Base-by-base conservation (phyloP, 2,329 filamentous ascomycete species). In the Cadophora gregata region DNA sequence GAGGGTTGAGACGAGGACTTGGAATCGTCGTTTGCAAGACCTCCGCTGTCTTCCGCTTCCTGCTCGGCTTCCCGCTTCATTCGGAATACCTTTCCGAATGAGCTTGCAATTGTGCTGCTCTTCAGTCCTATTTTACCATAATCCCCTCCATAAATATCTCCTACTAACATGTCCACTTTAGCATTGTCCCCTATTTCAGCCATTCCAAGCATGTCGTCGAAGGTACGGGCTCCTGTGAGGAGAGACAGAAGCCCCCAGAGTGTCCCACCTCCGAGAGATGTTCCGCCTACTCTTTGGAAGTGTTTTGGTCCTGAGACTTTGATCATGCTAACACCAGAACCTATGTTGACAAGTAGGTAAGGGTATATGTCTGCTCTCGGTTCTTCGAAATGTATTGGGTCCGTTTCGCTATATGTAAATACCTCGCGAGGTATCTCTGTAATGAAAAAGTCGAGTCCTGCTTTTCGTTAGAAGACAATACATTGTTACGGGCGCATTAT, bases 381-480 rank as follows among this genome's bases (percentile, higher is more conserved):
- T 68, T 90, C 87, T 71, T 90, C 88, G 77, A 97, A 98, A 75
- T 93, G 88, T 91, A 97, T 97, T 4, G 94, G 93, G 73, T 96
- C 90, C 38, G 87, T 86, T 78, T 97, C 95, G 77, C 91, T 94
- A 80, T 98, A 98, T 24, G 93, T 97, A 77, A 99, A 99, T 63
- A 99, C 95, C 80, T 99, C 96, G 73, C 91, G 89, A 24, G 96
- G 96, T 67, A 99, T 98, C 78, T 98, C 94, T 71, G 93, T 97
- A 77, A 98, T 98, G 84, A 99, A 98, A 82, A 98, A 99, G 78
- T 99, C 96, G 51, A 99, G 88, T 14, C 95, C 93, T 93, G 73
- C 69, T 36, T 38, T 7, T 10, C 50, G 53, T 70, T 51, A 71
- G 65, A 38, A 14, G 4, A 58, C 21, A 7, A 25, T 58, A 4